Base-by-base conservation (phyloP, 75 land plant genomes). In the Sequoia sempervirens region DNA sequence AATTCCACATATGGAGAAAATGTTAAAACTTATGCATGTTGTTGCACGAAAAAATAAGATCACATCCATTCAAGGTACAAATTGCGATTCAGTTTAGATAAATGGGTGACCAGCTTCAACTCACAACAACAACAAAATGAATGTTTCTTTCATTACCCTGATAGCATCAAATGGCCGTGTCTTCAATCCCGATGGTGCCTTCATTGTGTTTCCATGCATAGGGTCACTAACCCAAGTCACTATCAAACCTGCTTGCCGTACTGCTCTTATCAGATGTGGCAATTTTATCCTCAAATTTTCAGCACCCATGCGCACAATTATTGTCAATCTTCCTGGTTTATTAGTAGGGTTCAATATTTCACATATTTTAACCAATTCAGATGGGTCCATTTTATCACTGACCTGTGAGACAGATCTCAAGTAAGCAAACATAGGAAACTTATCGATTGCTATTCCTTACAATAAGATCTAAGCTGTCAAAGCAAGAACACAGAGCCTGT, bases 191-290 rank as follows among this genome's bases (percentile, higher is more conserved):
- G 86, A 86, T 15, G 92, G 91, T 37, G 92, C 87, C 84, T 90
- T 92, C 17, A 88, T 92, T 34, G 93, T 91, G 85, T 91, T 91
- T 37, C 92, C 92, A 82, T 90, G 93, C 93, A 90, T 92, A 18
- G 93, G 93, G 80, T 93, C 94, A 66, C 94, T 87, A 36, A 93
- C 90, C 93, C 94, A 93, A 3, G 94, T 93, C 45, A 90, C 94
- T 79, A 93, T 88, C 23, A 86, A 81, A 20, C 93, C 94, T 78
- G 90, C 91, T 61, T 87, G 88, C 2, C 94, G 90, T n/a, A 93
- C 90, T 69, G 90, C 90, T 69, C 90, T 84, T 28, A 91, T 91
- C 54, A 93, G 80, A 78, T 89, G 85, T 2, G 94, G 93, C 20
- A 91, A 85, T 56, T 93, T 91, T 28, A 86, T 75, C 28, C 91